Base-by-base conservation (phyloP, 177 flowering plant species). In the Vitis hybrid region DNA sequence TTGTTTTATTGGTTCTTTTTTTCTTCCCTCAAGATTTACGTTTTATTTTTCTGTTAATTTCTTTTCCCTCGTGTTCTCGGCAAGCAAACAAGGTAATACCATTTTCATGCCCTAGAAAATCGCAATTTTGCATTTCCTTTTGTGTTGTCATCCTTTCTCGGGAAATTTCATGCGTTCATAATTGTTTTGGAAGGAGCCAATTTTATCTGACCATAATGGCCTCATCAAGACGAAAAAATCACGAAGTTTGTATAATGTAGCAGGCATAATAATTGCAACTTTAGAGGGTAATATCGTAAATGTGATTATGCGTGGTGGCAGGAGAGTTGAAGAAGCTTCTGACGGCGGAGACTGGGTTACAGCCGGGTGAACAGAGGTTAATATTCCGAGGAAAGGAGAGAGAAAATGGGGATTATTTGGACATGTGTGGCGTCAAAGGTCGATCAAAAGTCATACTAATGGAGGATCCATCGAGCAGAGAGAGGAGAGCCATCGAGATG, bases 301-400 rank as follows among this genome's bases (percentile, higher is more conserved):
- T 41, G 52, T 14, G 14, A 12, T 1, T 21, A 2, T 27, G 56
- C 58, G 53, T 46, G 5, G 68, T 55, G 46, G 41, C 76, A 89
- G 96, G 93, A 11, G 96, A 91, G 49, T 62, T 91, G 87, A 91
- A 91, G 83, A 89, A 87, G 81, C 71, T 84, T 20, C 71, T 89
- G 11, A 32, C 82, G 58, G 82, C 66, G 18, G 87, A 85, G 84
- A 85, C 89, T 0, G 87, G 93, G 64, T 56, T 91, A 58, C 82
- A 85, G 65, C 83, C 85, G 0, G 82, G 27, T 1, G 96, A 89
- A 11, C 91, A 87, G 61, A 77, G 73, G 73, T 30, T 91, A 15
- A 66, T 82, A 2, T 89, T 78, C 77, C 67, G 82, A 52, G 96
- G 86, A 2, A 87, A 83, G 72, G 90, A 85, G 78, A 61, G 90